A percentile compares a stretch with the other conserved stretches of the same genome.
phyloP scores from a whole-genome alignment of 2,329 filamentous ascomycete genomes.

The Calonectria pseudoturangicola region DNA sequence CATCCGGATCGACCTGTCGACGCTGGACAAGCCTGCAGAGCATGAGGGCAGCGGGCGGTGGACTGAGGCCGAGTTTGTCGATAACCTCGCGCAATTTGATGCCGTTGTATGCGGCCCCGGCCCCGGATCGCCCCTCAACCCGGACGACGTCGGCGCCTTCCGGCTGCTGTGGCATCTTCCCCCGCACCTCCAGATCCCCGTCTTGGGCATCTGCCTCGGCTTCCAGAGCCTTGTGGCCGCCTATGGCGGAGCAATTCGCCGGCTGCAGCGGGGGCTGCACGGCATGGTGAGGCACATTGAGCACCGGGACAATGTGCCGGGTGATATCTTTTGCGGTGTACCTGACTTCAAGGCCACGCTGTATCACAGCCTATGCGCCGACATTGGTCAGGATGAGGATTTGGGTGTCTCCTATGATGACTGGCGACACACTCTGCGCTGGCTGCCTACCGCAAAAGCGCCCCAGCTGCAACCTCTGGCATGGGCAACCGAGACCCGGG shows the following conservation, averaged over 20 bases:
- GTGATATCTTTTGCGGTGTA: conserved; percentile 80
- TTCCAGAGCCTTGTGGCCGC: conserved; percentile 87
- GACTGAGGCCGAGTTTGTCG: conserved; percentile 64
- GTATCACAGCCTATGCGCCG: conserved; percentile 80
- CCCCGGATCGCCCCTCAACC: conserved; percentile 84
- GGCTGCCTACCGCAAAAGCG: conserved; percentile 60
- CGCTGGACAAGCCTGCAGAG: conserved; percentile 67
- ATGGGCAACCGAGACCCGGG: conserved; percentile 73
- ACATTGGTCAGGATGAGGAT: conserved; percentile 69
- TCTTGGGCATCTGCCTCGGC: conserved; percentile 91
- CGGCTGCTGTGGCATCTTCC: conserved; percentile 82
- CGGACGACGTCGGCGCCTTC: conserved; percentile 89
- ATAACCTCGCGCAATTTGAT: conserved; percentile 77
- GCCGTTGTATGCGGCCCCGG: conserved; percentile 94
- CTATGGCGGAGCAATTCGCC: conserved; percentile 79
- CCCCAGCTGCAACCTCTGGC: conserved; percentile 75
- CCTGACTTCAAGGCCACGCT: conserved; percentile 81
- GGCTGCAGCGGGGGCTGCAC: conserved; percentile 84
- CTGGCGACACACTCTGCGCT: conserved; percentile 57
- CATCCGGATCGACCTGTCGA: conserved; percentile 60
- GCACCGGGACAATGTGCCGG: conserved; percentile 64
- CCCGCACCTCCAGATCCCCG: conserved; percentile 78
- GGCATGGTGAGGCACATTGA: conserved; percentile 84
- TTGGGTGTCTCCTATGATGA: conserved; percentile 38
- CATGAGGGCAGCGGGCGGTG: conserved; percentile 56